These are phyloP conservation scores for Solanum paucissectum DNA, from an alignment of 257 asterid genomes.

Conservation along the genomic window DNA sequence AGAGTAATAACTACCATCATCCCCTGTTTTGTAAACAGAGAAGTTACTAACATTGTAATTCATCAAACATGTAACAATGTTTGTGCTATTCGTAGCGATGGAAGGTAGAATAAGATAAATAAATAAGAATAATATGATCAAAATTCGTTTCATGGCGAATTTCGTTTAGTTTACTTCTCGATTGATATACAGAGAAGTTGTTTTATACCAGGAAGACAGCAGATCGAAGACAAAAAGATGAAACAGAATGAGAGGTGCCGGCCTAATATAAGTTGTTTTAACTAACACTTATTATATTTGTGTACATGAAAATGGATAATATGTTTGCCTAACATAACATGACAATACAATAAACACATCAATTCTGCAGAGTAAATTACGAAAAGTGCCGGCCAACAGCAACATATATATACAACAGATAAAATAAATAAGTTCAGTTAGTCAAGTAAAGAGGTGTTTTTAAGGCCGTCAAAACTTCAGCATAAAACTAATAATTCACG, in stretches of 20 bases:
- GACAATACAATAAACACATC: neutral
- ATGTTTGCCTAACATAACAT: neutral
- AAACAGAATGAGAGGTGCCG: neutral
- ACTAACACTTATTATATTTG: neutral
- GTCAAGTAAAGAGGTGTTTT: too few relatives aligned
- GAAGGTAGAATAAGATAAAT: constrained; percentile 6
- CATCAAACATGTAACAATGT: constrained; percentile 22
- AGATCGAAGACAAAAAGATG: neutral
- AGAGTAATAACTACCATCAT: constrained; percentile 10
- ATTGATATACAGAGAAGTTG: neutral
- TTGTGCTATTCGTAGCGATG: neutral
- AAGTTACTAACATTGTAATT: constrained; percentile 34
- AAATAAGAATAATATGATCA: constrained; percentile 5
- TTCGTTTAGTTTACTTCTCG: neutral
- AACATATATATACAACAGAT: neutral
- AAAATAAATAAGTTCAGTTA: too few relatives aligned
- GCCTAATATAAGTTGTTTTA: neutral
- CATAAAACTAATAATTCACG: too few relatives aligned
- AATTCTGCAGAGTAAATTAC: neutral
- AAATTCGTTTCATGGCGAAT: neutral
- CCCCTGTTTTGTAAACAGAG: constrained; percentile 22
- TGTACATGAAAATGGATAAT: neutral
- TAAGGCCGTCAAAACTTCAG: too few relatives aligned
- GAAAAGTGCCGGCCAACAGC: neutral
- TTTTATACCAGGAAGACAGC: neutral